A percentile compares a stretch with the other conserved stretches of the same genome.
phyloP scores from a whole-genome alignment of 208 protist species.

The Leishmania lainsoni region DNA sequence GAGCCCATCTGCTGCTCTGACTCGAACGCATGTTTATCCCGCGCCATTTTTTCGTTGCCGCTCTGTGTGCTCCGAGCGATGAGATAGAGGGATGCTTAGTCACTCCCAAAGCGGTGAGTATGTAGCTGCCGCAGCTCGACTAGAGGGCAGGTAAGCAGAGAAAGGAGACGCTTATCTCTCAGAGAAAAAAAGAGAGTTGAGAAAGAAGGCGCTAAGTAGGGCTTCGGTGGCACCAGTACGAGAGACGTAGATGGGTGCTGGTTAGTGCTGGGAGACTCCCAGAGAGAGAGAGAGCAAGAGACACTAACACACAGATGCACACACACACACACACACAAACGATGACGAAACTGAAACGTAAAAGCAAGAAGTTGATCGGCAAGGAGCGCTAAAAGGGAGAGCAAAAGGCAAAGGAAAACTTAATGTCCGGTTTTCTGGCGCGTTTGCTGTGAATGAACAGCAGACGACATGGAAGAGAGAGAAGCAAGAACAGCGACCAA shows the following conservation, averaged over 20 bases:
- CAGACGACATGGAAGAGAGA: not conserved
- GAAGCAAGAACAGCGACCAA: not conserved
- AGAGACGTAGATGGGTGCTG: not conserved
- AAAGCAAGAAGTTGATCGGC: not conserved
- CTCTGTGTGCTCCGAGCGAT: no score
- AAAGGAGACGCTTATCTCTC: not conserved
- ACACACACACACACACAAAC: not conserved
- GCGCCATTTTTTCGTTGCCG: constrained; percentile 38
- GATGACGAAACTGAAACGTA: not conserved
- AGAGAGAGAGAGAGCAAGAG: not conserved
- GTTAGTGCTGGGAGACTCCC: not conserved
- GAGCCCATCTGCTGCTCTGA: constrained; percentile 79
- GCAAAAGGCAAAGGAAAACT: not conserved
- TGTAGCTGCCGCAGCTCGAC: not conserved
- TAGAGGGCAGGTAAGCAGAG: not conserved
- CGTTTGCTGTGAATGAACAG: not conserved
- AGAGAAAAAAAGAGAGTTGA: not conserved
- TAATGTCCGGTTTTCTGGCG: not conserved
- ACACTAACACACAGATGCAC: not conserved
- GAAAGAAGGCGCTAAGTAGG: not conserved
- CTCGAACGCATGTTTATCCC: constrained; percentile 74
- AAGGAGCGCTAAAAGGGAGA: not conserved
- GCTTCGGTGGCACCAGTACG: not conserved
- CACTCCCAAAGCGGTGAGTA: not conserved
- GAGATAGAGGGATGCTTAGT: not conserved